Evolutionary conservation across 148 eudicot species (phyloP), one percentile per base, ranked within the genome.

Genomic region (Pharnaceum exiguum): DNA sequence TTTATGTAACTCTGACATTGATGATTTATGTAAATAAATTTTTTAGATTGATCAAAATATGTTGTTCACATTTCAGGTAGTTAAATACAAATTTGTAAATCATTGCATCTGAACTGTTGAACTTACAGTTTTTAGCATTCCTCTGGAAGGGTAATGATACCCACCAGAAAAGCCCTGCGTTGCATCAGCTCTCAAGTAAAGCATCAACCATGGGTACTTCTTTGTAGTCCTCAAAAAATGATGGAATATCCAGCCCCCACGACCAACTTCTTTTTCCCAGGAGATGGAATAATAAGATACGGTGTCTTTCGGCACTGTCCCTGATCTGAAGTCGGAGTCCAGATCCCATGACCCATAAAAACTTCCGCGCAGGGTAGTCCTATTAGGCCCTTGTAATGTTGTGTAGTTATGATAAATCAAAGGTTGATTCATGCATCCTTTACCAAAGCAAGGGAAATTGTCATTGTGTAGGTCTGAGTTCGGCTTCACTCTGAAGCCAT

Each of bases 111-210:
- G 37, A 26, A 24, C 13, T 10, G 0, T 17, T 16, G 4, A 19
- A 46, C 84, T 53, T 59, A 79, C 84, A 37, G 73, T 71, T 71
- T 77, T 77, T 7, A 45, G 44, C 85, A 80, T 80, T 46, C 82
- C 85, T 2, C 85, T 60, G 4, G 82, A 74, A 38, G 73, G 67
- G 45, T 76, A 74, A 66, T 77, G 85, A 49, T 80, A 80, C 0
- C 85, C 79, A 12, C 82, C 75, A 6, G 85, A 80, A 47, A 81
- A 75, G 2, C 85, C 85, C 6, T 62, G 51, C 1, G 71, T 65
- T 16, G 79, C 72, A 65, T 77, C 82, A 0, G 79, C 57, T 28
- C 82, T 74, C 49, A 80, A 59, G 77, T 80, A 80, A 53, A 80
- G 75, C 85, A 81, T 81, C 60, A 77, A 33, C 79, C 79, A 74